Base-by-base conservation (phyloP, 139 green algal genomes). In the Coelastrella sp. region DNA sequence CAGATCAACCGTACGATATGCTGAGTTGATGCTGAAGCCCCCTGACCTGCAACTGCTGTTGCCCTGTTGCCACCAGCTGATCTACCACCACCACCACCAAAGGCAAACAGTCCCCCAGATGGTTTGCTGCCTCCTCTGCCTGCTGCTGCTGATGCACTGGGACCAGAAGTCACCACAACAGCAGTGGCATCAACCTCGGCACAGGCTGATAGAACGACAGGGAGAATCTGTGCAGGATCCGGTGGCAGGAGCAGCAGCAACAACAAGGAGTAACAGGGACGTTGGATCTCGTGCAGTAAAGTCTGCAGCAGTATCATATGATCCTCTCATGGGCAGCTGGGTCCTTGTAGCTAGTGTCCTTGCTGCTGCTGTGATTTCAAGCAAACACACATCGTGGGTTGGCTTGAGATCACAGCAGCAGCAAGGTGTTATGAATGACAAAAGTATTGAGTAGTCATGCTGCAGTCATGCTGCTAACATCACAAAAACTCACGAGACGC, bases 111-210 rank as follows among this genome's bases (percentile, higher is more conserved):
- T 27, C 66, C 66, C 5, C 66, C 66, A 40, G 35, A 51, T 25
- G 34, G 66, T 13, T 48, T 48, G 34, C 11, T 27, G 27, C 34
- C 66, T 15, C 11, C n/a, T n/a, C n/a, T n/a, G n/a, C n/a, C n/a
- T n/a, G n/a, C n/a, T n/a, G n/a, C n/a, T 9, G 19, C 35, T 9
- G 34, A 13, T 17, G 66, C 43, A 45, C 23, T 27, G 15, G 71
- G 43, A 11, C 43, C 71, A 17, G 27, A 17, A 3, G 45, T 79
- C 3, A 79, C 25, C 6, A 79, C 50, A 45, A 79, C 45, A 27
- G 71, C 15, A 5, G 71, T 79, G 13, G 41, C 13, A 32, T 60
- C 71, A 11, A 45, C 71, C 5, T 79, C 71, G 17, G 71, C 71
- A 37, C 34, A 51, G 9, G 71, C 71, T 32, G 71, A n/a, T 9